Conservation (phyloP, 345 rosid species). For the Citrus reticulata region DNA sequence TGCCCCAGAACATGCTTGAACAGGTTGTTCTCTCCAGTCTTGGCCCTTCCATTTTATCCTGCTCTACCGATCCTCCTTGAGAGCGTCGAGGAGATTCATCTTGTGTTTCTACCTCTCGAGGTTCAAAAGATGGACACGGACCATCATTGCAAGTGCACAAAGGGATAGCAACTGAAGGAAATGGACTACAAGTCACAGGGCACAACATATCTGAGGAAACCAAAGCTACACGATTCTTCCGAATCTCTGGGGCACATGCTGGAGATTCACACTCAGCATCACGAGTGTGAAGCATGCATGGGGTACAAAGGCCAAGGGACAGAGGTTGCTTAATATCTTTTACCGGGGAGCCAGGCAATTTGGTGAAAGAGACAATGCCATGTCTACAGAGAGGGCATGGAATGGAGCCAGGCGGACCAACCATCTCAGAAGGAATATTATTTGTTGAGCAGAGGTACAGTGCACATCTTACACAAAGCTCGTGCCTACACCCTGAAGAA, state of each 20-base stretch:
- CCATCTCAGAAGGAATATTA: conserved; percentile 57
- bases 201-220: conserved; percentile 85
- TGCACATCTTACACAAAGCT: conserved; percentile 91
- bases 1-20: conserved; percentile 96
- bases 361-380: conserved; percentile 67
- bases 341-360: conserved; percentile 60
- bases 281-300: conserved; percentile 83
- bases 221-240: conserved; percentile 65
- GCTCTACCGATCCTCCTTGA: conserved; percentile 42
- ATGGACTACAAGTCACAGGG: conserved; percentile 92
- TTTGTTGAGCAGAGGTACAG: conserved; percentile 90
- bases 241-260: conserved; percentile 48
- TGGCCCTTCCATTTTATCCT: conserved; percentile 70
- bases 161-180: conserved; percentile 85
- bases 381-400: conserved; percentile 98
- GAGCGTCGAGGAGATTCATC: conserved; percentile 45
- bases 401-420: conserved; percentile 75
- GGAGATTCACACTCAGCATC: conserved; percentile 58
- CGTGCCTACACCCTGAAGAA: conserved; percentile 84
- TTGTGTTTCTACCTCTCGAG: conserved; percentile 47
- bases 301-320: conserved; percentile 84
- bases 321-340: conserved; percentile 61
- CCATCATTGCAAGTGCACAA: conserved; percentile 86
- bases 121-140: conserved; percentile 75
- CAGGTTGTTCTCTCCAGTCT: conserved; percentile 82